phyloP scores from a whole-genome alignment of 768 basidiomycete genomes.

The Solioccasus polychromus region DNA sequence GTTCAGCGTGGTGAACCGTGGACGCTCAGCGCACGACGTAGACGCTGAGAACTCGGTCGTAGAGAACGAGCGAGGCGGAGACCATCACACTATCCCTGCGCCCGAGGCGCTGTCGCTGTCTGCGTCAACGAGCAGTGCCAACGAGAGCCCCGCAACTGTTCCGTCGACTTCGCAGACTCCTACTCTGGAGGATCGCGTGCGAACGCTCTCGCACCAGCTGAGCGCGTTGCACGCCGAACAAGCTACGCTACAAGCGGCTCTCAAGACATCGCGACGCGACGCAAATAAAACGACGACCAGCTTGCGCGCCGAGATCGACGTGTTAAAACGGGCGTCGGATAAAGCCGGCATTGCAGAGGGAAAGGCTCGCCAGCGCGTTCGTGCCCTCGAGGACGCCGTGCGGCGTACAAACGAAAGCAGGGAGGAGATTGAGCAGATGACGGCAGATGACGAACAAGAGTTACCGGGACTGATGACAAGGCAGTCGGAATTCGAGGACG shows the following conservation, averaged over 20 bases:
- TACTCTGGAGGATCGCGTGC: constrained; percentile 64
- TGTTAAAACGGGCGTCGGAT: constrained; percentile 78
- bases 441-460: constrained; percentile 37
- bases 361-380: constrained; percentile 80
- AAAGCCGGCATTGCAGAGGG: constrained; percentile 72
- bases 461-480: constrained; percentile 40
- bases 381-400: constrained; percentile 85
- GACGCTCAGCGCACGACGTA: constrained; percentile 6
- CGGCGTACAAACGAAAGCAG: constrained; percentile 68
- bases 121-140: constrained; percentile 28
- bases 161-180: constrained; percentile 29
- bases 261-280: constrained; percentile 79
- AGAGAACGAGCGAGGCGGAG: constrained; percentile 25
- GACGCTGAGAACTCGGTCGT: constrained; percentile 21
- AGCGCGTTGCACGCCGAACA: constrained; percentile 62
- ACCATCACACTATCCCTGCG: constrained; percentile 4
- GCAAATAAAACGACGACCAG: constrained; percentile 81
- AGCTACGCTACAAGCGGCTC: constrained; percentile 58
- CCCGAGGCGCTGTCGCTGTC: constrained; percentile 14
- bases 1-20: not conserved
- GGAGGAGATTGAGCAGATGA: constrained; percentile 41
- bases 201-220: constrained; percentile 67
- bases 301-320: constrained; percentile 80
- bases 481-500: constrained; percentile 40
- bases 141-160: constrained; percentile 14